Percentiles rank a stretch among this genome's conserved stretches.
These are phyloP conservation scores for Tulasnella sp. DNA, from an alignment of 768 basidiomycete genomes.

Conservation along the genomic window DNA sequence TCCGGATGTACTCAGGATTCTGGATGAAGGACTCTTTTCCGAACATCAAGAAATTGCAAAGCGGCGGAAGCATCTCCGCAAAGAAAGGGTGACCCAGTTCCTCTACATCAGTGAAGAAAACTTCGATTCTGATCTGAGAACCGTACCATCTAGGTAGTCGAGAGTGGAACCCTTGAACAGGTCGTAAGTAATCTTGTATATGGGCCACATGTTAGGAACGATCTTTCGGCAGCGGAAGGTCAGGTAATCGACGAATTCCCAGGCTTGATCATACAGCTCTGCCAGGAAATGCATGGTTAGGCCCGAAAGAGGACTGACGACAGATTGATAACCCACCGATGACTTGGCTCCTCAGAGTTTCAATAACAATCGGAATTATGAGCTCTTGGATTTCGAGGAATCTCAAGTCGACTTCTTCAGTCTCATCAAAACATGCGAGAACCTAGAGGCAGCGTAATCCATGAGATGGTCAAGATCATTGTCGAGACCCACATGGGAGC, in stretches of 20 bases:
- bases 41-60: slow-evolving; percentile 85
- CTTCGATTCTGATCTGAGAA: background rate
- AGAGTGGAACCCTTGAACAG: slow-evolving; percentile 76
- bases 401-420: slow-evolving; percentile 11
- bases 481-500: background rate
- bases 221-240: slow-evolving; percentile 74
- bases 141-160: slow-evolving; percentile 77
- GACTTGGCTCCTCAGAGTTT: slow-evolving; percentile 68
- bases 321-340: slow-evolving; percentile 46
- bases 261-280: slow-evolving; percentile 86
- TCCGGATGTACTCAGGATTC: slow-evolving; percentile 66
- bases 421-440: slow-evolving; percentile 59
- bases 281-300: slow-evolving; percentile 14
- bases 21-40: slow-evolving; percentile 68
- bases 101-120: background rate
- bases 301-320: background rate
- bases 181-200: slow-evolving; percentile 75
- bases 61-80: slow-evolving; percentile 72
- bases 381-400: slow-evolving; percentile 63
- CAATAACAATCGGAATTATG: slow-evolving; percentile 65
- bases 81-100: slow-evolving; percentile 26
- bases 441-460: slow-evolving; percentile 42
- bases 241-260: slow-evolving; percentile 73
- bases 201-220: slow-evolving; percentile 76
- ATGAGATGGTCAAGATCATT: slow-evolving; percentile 3